Evolutionary conservation across 1,139 yeast species (phyloP).

Genomic region (Scheffersomyces cryptocercus): DNA sequence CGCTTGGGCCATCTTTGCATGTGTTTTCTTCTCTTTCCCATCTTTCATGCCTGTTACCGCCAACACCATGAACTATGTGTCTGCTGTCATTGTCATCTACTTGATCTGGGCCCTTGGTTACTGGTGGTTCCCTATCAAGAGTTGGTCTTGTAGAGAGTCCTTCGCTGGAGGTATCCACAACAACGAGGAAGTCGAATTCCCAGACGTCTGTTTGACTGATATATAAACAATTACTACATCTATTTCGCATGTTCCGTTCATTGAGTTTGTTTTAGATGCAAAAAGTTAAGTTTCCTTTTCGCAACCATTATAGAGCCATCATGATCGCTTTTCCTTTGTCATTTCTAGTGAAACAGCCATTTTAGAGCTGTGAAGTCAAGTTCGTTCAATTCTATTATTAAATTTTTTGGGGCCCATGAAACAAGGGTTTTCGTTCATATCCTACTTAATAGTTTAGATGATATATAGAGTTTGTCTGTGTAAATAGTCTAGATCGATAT

Average conservation of each 20-base stretch:
- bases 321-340: no score
- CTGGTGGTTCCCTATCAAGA: slow-evolving; percentile 55
- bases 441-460: no score
- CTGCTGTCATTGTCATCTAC: slow-evolving; percentile 63
- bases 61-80: slow-evolving; percentile 68
- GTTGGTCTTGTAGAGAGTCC: slow-evolving; percentile 38
- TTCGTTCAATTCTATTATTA: no score
- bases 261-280: background rate
- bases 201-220: slow-evolving; percentile 40
- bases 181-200: slow-evolving; percentile 47
- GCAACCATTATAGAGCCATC: no score
- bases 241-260: background rate
- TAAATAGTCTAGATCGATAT: no score
- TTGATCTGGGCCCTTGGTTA: slow-evolving; percentile 53
- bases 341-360: no score
- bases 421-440: no score
- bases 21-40: slow-evolving; percentile 70
- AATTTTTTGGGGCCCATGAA: no score
- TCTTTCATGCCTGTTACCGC: slow-evolving; percentile 62
- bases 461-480: no score
- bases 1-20: slow-evolving; percentile 59
- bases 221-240: slow-evolving; percentile 11
- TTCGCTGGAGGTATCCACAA: slow-evolving; percentile 49
- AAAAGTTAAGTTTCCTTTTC: no score
- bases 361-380: no score